phyloP scores from a whole-genome alignment of 2,329 filamentous ascomycete species.

The Byssoonygena ceratinophila region DNA sequence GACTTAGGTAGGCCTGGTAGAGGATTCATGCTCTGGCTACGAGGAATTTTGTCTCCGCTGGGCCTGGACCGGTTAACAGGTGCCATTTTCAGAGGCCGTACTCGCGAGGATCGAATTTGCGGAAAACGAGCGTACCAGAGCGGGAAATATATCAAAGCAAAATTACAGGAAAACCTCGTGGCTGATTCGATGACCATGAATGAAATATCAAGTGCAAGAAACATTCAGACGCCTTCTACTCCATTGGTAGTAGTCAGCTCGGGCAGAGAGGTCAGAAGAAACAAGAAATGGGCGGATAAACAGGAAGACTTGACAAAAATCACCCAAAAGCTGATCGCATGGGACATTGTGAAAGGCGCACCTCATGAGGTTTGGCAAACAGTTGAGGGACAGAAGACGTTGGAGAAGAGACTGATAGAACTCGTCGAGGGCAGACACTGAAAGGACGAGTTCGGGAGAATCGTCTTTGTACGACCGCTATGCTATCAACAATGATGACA shows the following conservation, averaged over 20 bases:
- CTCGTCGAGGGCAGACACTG: slow-evolving; percentile 41
- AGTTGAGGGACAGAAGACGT: slow-evolving; percentile 56
- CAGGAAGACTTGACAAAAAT: slow-evolving; percentile 74
- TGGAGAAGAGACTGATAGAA: slow-evolving; percentile 68
- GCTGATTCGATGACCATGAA: slow-evolving; percentile 73
- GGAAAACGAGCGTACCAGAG: slow-evolving; percentile 67
- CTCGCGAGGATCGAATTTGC: slow-evolving; percentile 71
- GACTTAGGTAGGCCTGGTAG: slow-evolving; percentile 55
- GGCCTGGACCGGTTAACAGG: slow-evolving; percentile 71
- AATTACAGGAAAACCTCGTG: slow-evolving; percentile 85
- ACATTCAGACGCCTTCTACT: slow-evolving; percentile 66
- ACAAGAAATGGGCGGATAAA: slow-evolving; percentile 66
- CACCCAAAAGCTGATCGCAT: slow-evolving; percentile 65
- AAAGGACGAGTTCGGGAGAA: too few species aligned
- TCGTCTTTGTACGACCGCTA: not conserved
- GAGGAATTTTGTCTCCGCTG: slow-evolving; percentile 74
- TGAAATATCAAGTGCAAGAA: slow-evolving; percentile 66
- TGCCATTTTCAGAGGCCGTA: slow-evolving; percentile 71
- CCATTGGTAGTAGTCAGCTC: slow-evolving; percentile 75
- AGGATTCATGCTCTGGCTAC: slow-evolving; percentile 78
- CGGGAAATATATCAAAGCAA: slow-evolving; percentile 77
- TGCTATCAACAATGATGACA: not conserved
- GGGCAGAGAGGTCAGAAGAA: slow-evolving; percentile 56
- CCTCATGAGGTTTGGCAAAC: slow-evolving; percentile 81
- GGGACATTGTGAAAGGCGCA: slow-evolving; percentile 78